Evolutionary conservation across 2,329 filamentous ascomycete species (phyloP), one percentile per base, ranked within the genome.

Genomic region (Botrytis deweyae): DNA sequence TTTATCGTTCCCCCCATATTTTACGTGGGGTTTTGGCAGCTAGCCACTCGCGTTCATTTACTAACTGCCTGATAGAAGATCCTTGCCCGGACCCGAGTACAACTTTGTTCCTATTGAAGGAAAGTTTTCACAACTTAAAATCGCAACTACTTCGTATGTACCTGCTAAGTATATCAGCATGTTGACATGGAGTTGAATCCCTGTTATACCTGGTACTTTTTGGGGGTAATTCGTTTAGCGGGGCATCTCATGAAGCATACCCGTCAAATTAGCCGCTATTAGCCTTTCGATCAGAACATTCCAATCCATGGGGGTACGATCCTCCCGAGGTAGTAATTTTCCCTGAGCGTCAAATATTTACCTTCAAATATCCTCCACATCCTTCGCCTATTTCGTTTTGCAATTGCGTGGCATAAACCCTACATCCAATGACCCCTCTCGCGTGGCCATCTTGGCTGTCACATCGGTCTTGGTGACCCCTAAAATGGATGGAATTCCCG

Each of bases 71-170:
- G 36, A 69, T 42, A 18, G 49, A 33, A 40, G 29, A 58, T 6
- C 52, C 36, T 16, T 69, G 66, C 55, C 36, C 66, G 66, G 66
- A 69, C 66, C 66, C 66, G 66, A 69, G 66, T 59, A 69, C 36
- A 42, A 4, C 49, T 69, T 42, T 40, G 22, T 58, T 68, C 66
- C 66, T 33, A 58, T 68, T 68, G 49, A 55, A 58, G 49, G 66
- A 33, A 68, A 25, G 18, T 69, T 69, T 59, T 69, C 38, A 58
- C 20, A 33, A 58, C 18, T 40, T 5, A 33, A 58, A 42, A 58
- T 16, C 16, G 58, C 36, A 14, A 40, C 18, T 67, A 33, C 33
- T 33, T 33, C 33, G 33, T 33, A 68, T 68, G 49, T 58, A 58
- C n/a, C 49, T 68, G 42, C 14, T 58, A 33, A 42, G 49, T 68